Conservation (phyloP, 768 basidiomycete species). For the Suillus alpinus region DNA sequence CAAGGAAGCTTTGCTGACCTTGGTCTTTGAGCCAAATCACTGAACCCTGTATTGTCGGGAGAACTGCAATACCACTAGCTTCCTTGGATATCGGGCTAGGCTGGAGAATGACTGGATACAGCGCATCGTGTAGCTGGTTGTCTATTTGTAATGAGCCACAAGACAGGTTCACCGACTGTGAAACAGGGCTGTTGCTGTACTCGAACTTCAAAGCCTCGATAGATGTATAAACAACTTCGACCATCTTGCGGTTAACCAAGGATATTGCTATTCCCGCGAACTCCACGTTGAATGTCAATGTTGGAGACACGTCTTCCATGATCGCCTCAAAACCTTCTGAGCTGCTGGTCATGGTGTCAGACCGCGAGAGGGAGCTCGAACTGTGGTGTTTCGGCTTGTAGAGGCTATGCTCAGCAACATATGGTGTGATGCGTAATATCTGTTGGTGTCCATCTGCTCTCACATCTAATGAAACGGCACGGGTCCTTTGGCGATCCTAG, state of each 20-base stretch:
- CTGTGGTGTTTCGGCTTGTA: slow-evolving; percentile 74
- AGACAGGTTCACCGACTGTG: slow-evolving; percentile 76
- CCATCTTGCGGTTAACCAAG: slow-evolving; percentile 79
- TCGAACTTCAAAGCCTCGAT: slow-evolving; percentile 78
- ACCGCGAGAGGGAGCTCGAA: slow-evolving; percentile 45
- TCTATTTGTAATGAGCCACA: slow-evolving; percentile 92
- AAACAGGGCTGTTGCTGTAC: slow-evolving; percentile 74
- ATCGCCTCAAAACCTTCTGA: slow-evolving; percentile 84
- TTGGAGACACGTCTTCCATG: slow-evolving; percentile 66
- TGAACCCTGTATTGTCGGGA: slow-evolving; percentile 87
- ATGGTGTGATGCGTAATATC: slow-evolving; percentile 82
- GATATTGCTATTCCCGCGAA: slow-evolving; percentile 92
- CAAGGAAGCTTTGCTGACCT: slow-evolving; percentile 44
- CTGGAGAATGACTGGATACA: slow-evolving; percentile 93
- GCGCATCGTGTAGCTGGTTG: slow-evolving; percentile 94
- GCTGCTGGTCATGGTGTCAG: slow-evolving; percentile 69
- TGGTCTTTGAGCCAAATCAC: slow-evolving; percentile 91
- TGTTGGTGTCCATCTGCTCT: slow-evolving; percentile 87
- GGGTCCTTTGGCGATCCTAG: slow-evolving; percentile 54
- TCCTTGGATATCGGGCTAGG: slow-evolving; percentile 86
- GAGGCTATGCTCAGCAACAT: slow-evolving; percentile 78
- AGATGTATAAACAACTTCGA: slow-evolving; percentile 89
- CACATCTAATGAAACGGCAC: slow-evolving; percentile 84
- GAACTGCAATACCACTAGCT: slow-evolving; percentile 61
- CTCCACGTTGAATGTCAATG: slow-evolving; percentile 66